Percentiles rank a stretch among this genome's conserved stretches.
These are phyloP conservation scores for Aureobasidium pullulans DNA, from an alignment of 2,329 filamentous ascomycete genomes.

Conservation along the genomic window DNA sequence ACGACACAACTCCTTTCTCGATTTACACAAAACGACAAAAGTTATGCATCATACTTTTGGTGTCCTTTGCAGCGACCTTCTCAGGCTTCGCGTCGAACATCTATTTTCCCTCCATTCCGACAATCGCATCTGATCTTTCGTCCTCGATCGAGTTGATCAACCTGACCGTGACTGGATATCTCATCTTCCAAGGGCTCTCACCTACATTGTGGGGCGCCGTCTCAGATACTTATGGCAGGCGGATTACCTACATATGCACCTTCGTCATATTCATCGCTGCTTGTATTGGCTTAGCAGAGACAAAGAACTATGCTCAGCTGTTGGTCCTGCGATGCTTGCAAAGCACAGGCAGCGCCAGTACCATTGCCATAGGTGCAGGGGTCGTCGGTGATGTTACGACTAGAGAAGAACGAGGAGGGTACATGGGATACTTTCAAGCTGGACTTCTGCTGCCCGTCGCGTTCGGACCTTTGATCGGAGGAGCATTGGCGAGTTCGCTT, in stretches of 20 bases:
- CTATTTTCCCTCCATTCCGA: conserved; percentile 39
- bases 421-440: conserved; percentile 35
- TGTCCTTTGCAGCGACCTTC: conserved; percentile 28
- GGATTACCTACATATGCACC: conserved; percentile 31
- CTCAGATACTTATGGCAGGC: conserved; percentile 35
- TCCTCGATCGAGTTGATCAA: conserved; percentile 32
- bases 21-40: conserved; percentile 23
- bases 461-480: conserved; percentile 46
- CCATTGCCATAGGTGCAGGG: conserved; percentile 36
- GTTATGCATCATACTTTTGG: neutral
- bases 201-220: conserved; percentile 37
- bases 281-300: conserved; percentile 34
- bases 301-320: conserved; percentile 32
- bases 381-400: conserved; percentile 38
- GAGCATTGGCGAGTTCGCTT: conserved; percentile 38
- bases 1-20: neutral
- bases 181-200: conserved; percentile 38
- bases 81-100: conserved; percentile 40
- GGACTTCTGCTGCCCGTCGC: conserved; percentile 32
- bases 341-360: conserved; percentile 36
- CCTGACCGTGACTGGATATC: conserved; percentile 40
- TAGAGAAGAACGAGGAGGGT: conserved; percentile 34
- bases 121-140: conserved; percentile 34
- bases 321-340: conserved; percentile 37
- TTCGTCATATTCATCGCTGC: conserved; percentile 36